These are phyloP conservation scores for Penicillium samsonianum DNA, from an alignment of 495 filamentous ascomycete genomes.

Conservation along the genomic window DNA sequence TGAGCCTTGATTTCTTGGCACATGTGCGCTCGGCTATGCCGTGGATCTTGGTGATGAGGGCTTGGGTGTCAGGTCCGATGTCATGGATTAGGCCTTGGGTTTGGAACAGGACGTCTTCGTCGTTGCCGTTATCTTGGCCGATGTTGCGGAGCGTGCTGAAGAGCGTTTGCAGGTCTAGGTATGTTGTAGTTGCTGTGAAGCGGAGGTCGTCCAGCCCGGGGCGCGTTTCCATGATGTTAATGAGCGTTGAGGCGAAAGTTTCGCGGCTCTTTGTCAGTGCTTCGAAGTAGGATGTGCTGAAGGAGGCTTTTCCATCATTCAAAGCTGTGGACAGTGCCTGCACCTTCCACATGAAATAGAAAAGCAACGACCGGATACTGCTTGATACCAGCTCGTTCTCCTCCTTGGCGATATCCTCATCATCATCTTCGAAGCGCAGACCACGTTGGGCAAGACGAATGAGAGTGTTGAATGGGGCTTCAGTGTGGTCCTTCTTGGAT, in stretches of 20 bases:
- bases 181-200: slow-evolving; percentile 67
- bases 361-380: slow-evolving; percentile 69
- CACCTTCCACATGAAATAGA: slow-evolving; percentile 96
- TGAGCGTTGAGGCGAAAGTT: slow-evolving; percentile 59
- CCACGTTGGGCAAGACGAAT: slow-evolving; percentile 69
- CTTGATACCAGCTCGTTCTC: slow-evolving; percentile 75
- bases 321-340: slow-evolving; percentile 47
- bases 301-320: slow-evolving; percentile 46
- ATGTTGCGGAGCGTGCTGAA: slow-evolving; percentile 68
- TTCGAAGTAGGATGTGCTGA: slow-evolving; percentile 52
- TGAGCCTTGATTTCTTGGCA: slow-evolving; percentile 66
- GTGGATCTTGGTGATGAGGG: slow-evolving; percentile 71
- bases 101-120: slow-evolving; percentile 50
- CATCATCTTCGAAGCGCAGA: slow-evolving; percentile 54
- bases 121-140: slow-evolving; percentile 42
- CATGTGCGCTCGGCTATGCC: slow-evolving; percentile 69
- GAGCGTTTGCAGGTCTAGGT: slow-evolving; percentile 79
- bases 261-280: slow-evolving; percentile 46
- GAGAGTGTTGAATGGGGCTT: slow-evolving; percentile 65
- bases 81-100: slow-evolving; percentile 65
- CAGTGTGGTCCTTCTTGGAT: slow-evolving; percentile 46
- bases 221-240: slow-evolving; percentile 60
- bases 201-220: slow-evolving; percentile 70
- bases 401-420: slow-evolving; percentile 63
- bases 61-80: slow-evolving; percentile 57